Evolutionary conservation across 495 filamentous ascomycete species (phyloP), one percentile per base, ranked within the genome.

Genomic region (Tuber umbilicatum): DNA sequence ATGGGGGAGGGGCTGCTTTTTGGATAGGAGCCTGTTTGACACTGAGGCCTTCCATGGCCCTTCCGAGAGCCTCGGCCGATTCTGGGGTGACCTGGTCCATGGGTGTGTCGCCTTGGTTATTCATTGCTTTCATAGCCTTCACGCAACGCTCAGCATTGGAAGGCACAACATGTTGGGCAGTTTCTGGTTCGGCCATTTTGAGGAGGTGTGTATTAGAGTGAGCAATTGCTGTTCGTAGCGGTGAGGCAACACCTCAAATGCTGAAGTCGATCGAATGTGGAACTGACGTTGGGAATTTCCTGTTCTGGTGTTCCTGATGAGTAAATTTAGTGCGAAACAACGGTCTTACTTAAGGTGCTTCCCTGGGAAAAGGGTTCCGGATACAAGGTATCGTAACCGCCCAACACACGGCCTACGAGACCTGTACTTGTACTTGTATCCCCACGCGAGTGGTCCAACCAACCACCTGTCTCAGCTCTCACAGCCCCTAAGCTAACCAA

Each of bases 111-210:
- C 94, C 90, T 72, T 97, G 90, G 78, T 94, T 91, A 73, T 97
- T 90, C 79, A 97, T 89, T 27, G 94, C 94, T 39, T 92, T 93
- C 73, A 93, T 93, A 35, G 94, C 92, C 84, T 95, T 97, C 83
- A 93, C 92, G 85, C 95, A 94, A 84, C 96, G 93, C 83, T 89
- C 87, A 74, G 88, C 91, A 72, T 88, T 89, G 60, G 90, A 85
- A 67, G 91, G 89, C 38, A 88, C 84, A 67, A 88, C 84, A 60
- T 88, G 87, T 69, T 89, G 89, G 42, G 89, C 85, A 74, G 89
- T 89, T 68, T 89, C 89, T 47, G 90, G 85, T 73, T 89, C 89
- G 40, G 88, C 85, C 81, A 89, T 90, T 69, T 86, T 85, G 77
- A 84, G 79, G 71, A 80, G 50, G 50, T n/a, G n/a, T 82, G 76